Evolutionary conservation across 164 flowering plant genomes (phyloP).

Genomic region (Vitis vinifera): ASM3070453v1 NC_081809.1:21835501-21836000

Average conservation of each 20-base stretch:
- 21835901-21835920: slow-evolving; percentile 33
- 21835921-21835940: slow-evolving; percentile 30
- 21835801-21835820: slow-evolving; percentile 29
- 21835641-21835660: slow-evolving; percentile 20
- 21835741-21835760: slow-evolving; percentile 33
- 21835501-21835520: slow-evolving; percentile 3
- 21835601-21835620: slow-evolving; percentile 36
- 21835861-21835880: slow-evolving; percentile 17
- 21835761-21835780: slow-evolving; percentile 8
- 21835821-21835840: slow-evolving; percentile 41
- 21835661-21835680: slow-evolving; percentile 36
- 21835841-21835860: slow-evolving; percentile 22
- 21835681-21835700: slow-evolving; percentile 35
- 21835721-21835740: slow-evolving; percentile 13
- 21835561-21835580: slow-evolving; percentile 15
- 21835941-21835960: slow-evolving; percentile 5
- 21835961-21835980: slow-evolving; percentile 10
- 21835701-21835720: slow-evolving; percentile 24
- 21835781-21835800: slow-evolving; percentile 28
- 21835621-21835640: slow-evolving; percentile 27
- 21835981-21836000: slow-evolving; percentile 22
- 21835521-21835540: slow-evolving; percentile 24
- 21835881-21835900: slow-evolving; percentile 33
- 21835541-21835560: slow-evolving; percentile 38
- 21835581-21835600: slow-evolving; percentile 23